Percentiles rank a stretch among this genome's conserved stretches.
Conservation (phyloP, 208 protist species). For the Wallacemonas sp. region DNA sequence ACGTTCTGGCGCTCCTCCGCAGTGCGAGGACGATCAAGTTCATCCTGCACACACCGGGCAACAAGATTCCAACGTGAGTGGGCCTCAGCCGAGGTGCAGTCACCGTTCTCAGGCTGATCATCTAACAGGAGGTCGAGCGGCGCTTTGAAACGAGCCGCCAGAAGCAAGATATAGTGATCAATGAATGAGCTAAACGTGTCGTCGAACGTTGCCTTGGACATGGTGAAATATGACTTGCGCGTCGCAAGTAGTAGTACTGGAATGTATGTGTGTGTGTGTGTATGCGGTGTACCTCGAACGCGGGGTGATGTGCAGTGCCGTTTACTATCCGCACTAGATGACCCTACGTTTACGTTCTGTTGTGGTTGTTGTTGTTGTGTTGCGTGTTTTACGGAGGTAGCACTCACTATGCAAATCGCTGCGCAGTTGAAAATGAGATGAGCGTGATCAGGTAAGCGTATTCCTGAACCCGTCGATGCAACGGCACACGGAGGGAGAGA, state of each 20-base stretch:
- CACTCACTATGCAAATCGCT: background rate
- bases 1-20: slow-evolving; percentile 47
- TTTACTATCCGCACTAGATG: too few species aligned
- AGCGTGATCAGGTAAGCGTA: too few species aligned
- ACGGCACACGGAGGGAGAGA: slow-evolving; percentile 5
- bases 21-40: slow-evolving; percentile 46
- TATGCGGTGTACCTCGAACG: too few species aligned
- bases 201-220: background rate
- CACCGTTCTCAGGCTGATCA: background rate
- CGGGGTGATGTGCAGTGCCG: background rate
- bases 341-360: background rate
- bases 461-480: too few species aligned
- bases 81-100: slow-evolving; percentile 11
- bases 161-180: slow-evolving; percentile 86
- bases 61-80: slow-evolving; percentile 58
- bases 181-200: slow-evolving; percentile 66
- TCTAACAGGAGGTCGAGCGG: slow-evolving; percentile 35
- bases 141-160: slow-evolving; percentile 71
- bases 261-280: slow-evolving; percentile 6
- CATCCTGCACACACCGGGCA: slow-evolving; percentile 47
- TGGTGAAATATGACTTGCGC: background rate
- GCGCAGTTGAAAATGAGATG: too few species aligned
- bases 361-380: background rate
- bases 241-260: background rate
- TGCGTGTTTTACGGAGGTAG: background rate